Evolutionary conservation across 371 early-diverging fungal genomes (phyloP).

Genomic region (Mucor indicus): DNA sequence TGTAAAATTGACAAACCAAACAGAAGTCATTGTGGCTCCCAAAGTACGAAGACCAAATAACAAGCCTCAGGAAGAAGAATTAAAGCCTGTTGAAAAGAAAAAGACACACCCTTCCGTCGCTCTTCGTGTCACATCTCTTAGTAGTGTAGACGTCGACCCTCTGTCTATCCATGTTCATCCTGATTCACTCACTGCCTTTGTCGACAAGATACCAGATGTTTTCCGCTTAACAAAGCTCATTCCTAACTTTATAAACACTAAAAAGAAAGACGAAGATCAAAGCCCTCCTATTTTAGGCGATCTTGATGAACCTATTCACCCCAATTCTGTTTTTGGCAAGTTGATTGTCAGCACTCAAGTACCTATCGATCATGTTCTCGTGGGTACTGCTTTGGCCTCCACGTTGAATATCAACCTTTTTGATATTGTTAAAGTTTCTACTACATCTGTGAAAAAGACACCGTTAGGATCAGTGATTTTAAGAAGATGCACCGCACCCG

Average conservation of each 20-base stretch:
- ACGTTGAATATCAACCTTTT: slow-evolving; percentile 21
- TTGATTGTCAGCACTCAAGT: not conserved
- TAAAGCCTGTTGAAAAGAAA: too few relatives aligned
- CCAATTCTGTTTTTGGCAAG: slow-evolving; percentile 13
- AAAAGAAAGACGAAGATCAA: not conserved
- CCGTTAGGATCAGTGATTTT: slow-evolving; percentile 28
- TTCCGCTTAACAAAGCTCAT: slow-evolving; percentile 10
- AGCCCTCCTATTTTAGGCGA: not conserved
- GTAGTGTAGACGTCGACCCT: not conserved
- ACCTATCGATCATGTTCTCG: slow-evolving; percentile 7
- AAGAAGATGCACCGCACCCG: slow-evolving; percentile 15
- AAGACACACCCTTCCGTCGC: too few relatives aligned
- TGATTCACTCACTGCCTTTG: not conserved
- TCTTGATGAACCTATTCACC: not conserved
- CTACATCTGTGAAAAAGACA: slow-evolving; percentile 25
- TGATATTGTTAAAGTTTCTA: slow-evolving; percentile 42
- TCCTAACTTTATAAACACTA: slow-evolving; percentile 7
- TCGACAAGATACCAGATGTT: not conserved
- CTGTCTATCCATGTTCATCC: slow-evolving; percentile 18
- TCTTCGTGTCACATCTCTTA: too few relatives aligned
- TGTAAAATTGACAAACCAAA: slow-evolving; percentile 61
- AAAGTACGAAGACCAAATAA: slow-evolving; percentile 47
- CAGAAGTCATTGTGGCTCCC: slow-evolving; percentile 83
- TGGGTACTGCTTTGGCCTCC: slow-evolving; percentile 10
- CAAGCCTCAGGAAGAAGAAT: too few relatives aligned